These are phyloP conservation scores for Brassica cretica DNA, from an alignment of 345 rosid genomes.

Conservation along the genomic window DNA sequence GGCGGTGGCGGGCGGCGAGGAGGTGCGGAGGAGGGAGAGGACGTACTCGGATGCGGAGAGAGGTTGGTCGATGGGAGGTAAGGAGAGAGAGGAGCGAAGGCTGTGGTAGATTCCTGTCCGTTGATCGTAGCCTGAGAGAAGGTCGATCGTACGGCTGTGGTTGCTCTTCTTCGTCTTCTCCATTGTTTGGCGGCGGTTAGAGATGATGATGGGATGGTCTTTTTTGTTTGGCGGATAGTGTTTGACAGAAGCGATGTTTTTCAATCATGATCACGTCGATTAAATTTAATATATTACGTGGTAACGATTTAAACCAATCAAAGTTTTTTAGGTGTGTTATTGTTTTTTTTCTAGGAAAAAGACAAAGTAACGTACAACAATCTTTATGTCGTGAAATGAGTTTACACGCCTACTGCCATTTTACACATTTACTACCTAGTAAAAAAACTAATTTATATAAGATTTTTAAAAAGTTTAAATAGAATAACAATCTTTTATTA, in stretches of 20 bases:
- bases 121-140: conserved; percentile 51
- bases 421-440: not conserved
- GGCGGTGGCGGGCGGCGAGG: conserved; percentile 37
- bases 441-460: not conserved
- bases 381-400: not conserved
- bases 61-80: conserved; percentile 51
- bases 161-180: conserved; percentile 17
- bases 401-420: conserved; percentile 11
- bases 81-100: conserved; percentile 50
- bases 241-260: conserved; percentile 9
- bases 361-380: not conserved
- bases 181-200: conserved; percentile 22
- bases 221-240: conserved; percentile 15
- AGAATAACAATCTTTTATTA: not conserved
- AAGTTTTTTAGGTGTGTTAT: not conserved
- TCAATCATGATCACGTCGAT: not conserved
- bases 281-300: conserved; percentile 25
- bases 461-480: not conserved
- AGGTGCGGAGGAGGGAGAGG: conserved; percentile 50
- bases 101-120: conserved; percentile 54
- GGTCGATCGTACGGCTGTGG: conserved; percentile 37
- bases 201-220: conserved; percentile 10
- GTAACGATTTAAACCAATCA: conserved; percentile 23
- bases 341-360: conserved; percentile 4
- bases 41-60: conserved; percentile 54